These are phyloP conservation scores for Proteromonas lacertae DNA, from an alignment of 352 stramenopile genomes.

Conservation along the genomic window DNA sequence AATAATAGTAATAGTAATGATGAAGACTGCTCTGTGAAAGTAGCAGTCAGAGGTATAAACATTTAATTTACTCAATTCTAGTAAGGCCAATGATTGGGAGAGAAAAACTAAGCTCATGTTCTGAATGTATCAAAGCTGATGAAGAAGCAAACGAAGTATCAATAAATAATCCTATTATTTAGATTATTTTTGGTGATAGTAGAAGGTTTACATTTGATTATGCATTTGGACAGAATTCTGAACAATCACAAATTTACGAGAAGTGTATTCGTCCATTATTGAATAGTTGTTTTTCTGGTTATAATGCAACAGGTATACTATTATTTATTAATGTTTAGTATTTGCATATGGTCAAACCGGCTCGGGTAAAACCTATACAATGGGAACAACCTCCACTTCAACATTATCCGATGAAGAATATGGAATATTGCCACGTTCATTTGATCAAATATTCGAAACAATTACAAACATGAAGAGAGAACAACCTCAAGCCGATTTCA, in stretches of 20 bases:
- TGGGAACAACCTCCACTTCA: constrained; percentile 26
- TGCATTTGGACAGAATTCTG: constrained; percentile 26
- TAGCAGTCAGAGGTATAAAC: too few relatives aligned
- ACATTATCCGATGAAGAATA: constrained; percentile 13
- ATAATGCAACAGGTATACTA: constrained; percentile 21
- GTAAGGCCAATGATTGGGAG: too few relatives aligned
- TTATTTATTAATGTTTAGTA: constrained; percentile 68
- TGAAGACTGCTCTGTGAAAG: too few relatives aligned
- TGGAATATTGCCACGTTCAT: constrained; percentile 39
- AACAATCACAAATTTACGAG: constrained; percentile 30
- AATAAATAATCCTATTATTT: too few relatives aligned
- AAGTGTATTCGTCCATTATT: constrained; percentile 25
- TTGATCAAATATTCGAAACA: constrained; percentile 19
- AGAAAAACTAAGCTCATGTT: too few relatives aligned
- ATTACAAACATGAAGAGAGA: constrained; percentile 6
- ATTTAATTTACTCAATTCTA: too few relatives aligned
- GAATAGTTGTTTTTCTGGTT: constrained; percentile 7
- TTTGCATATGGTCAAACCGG: constrained; percentile 71
- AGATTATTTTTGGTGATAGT: too few relatives aligned
- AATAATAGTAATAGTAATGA: too few relatives aligned
- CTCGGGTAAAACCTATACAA: constrained; percentile 74
- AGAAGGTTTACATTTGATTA: constrained; percentile 55
- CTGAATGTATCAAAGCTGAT: too few relatives aligned
- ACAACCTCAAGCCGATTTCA: constrained; percentile 9
- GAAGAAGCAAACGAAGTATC: too few relatives aligned